Evolutionary conservation across 345 rosid species (phyloP).

Genomic region (Raphanus raphanistrum): DNA sequence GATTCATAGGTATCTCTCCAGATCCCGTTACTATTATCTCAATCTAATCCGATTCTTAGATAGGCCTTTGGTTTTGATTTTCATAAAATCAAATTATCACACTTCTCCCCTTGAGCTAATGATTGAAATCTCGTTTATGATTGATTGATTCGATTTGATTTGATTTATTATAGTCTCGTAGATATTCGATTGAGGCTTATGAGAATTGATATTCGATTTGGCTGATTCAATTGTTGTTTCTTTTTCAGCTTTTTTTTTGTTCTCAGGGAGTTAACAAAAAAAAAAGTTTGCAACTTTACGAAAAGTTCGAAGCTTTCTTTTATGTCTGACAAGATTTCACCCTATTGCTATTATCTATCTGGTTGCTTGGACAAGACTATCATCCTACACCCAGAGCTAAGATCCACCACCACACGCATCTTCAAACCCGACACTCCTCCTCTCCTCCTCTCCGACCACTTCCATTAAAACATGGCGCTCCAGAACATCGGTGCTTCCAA

Average conservation of each 20-base stretch:
- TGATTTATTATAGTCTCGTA: no score
- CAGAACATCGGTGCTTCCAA: conserved; percentile 91
- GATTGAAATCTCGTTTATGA: no score
- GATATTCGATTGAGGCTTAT: no score
- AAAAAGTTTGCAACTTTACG: background rate
- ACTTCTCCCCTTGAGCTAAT: no score
- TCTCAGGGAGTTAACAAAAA: background rate
- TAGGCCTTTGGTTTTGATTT: no score
- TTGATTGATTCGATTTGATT: no score
- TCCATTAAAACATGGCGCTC: conserved; percentile 55
- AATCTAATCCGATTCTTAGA: no score
- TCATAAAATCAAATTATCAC: no score
- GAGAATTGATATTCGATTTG: no score
- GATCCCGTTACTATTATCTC: background rate
- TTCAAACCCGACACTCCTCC: background rate
- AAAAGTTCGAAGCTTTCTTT: background rate
- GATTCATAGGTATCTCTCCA: background rate
- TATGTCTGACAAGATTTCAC: background rate
- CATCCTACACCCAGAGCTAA: background rate
- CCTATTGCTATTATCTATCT: background rate
- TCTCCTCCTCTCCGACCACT: background rate
- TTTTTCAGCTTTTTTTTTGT: background rate
- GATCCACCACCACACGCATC: background rate
- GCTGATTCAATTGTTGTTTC: background rate
- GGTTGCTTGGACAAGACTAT: background rate